Base-by-base conservation (phyloP, 345 rosid genomes). In the Pseudoturritis turrita region DNA sequence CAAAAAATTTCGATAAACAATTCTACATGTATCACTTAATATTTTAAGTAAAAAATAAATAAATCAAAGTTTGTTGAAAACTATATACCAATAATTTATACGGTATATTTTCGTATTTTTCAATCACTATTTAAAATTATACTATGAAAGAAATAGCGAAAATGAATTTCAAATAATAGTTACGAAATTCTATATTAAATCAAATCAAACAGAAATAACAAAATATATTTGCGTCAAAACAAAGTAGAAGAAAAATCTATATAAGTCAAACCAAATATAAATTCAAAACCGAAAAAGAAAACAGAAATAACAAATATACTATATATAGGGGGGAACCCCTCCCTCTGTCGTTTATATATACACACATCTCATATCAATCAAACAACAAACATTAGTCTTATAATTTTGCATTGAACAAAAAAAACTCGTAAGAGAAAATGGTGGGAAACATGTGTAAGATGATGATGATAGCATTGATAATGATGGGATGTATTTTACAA, bases 391-490 rank as follows among this genome's bases (percentile, higher is more conserved):
- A 68, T 17, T 37, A 15, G 3, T 50, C 21, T 3, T 11, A 12
- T 1, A n/a, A 14, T 17, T 10, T 55, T 55, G 23, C 26, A 0
- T 31, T 31, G 12, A 31, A 56, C 3, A 22, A 23, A 73, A 41
- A 11, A 18, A 36, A 55, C 17, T 13, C 19, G 26, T 18, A 25
- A 57, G 25, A 47, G 4, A 49, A 74, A 68, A 74, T 74, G 78
- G 62, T 40, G 17, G 54, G 39, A 50, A 74, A 51, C 39, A 10
- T 31, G 41, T 40, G 56, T 43, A 59, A 59, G 56, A 23, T 59
- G 73, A 69, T 54, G 43, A 7, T 69, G 40, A 22, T 74, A 18
- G 68, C 62, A 8, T 51, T 74, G 67, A 51, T 74, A 17, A 50
- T 66, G 37, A 56, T 56, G 33, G 60, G 35, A 58, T 56, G 72